phyloP scores from a whole-genome alignment of 257 asterid species.

The Solanum pimpinellifolium region DNA sequence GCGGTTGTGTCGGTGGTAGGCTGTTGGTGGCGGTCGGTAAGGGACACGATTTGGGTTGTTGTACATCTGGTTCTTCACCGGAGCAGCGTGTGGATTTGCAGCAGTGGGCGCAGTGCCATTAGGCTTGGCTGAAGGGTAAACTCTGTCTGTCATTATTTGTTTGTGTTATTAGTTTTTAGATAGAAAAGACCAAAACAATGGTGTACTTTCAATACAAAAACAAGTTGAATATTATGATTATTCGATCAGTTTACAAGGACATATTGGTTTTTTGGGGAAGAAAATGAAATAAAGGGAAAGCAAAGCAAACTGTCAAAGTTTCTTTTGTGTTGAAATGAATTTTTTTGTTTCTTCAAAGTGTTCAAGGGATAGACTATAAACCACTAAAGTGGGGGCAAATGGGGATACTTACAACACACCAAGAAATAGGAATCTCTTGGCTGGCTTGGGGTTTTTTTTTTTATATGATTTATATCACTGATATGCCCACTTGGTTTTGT shows the following conservation, averaged over 20 bases:
- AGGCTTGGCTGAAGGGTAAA: slow-evolving; percentile 26
- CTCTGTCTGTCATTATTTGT: slow-evolving; percentile 27
- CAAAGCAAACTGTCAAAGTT: neutral
- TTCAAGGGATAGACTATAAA: neutral
- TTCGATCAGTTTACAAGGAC: neutral
- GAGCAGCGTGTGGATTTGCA: slow-evolving; percentile 6
- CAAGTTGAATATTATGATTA: neutral
- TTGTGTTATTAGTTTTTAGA: neutral
- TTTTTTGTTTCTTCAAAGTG: neutral
- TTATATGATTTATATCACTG: neutral
- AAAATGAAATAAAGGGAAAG: slow-evolving; percentile 9
- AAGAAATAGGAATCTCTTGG: slow-evolving; percentile 1
- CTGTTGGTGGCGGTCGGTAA: slow-evolving; percentile 18
- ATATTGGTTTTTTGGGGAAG: neutral
- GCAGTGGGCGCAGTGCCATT: slow-evolving; percentile 15
- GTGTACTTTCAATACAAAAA: no score
- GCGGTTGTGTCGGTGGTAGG: slow-evolving; percentile 9
- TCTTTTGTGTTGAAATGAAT: neutral
- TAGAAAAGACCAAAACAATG: neutral
- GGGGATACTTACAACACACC: neutral
- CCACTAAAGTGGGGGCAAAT: neutral
- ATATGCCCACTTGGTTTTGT: neutral
- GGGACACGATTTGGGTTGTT: slow-evolving; percentile 26
- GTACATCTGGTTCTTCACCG: slow-evolving; percentile 16
- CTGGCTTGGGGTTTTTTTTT: neutral